Evolutionary conservation across 1,284 basidiomycete species (phyloP), one percentile per base, ranked within the genome.

Genomic region (Kwoniella shivajii): DNA sequence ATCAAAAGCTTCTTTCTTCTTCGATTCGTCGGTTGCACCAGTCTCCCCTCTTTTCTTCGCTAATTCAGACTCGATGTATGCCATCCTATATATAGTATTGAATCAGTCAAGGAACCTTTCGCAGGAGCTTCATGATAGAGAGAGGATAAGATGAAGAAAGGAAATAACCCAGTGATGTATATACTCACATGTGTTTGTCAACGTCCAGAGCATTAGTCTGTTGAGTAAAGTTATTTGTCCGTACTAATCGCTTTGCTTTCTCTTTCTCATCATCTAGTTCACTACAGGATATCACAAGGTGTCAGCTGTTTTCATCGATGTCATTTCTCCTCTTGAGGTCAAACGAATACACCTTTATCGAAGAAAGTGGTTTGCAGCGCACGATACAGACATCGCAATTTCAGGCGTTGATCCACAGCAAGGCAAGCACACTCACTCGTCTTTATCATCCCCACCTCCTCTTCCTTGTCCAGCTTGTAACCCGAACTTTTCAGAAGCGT

Each of bases 141-240:
- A 10, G 37, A 18, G 20, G 6, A 18, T 10, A 9, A 6, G 9
- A 38, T 38, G 20, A 18, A 38, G 6, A 10, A 38, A 43, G 44
- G 13, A 49, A 34, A 39, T 16, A 45, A 29, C 37, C 5, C 6
- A 41, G 39, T n/a, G 50, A 45, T 39, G 26, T 16, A 36, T 38
- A 1, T 26, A 74, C 88, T 59, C 57, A 94, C 94, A 98, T 98
- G 73, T 98, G 95, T 72, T 96, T 97, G 79, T 99, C 94, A 6
- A 97, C 92, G 71, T 97, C 94, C 11, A 98, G 82, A 1, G 87
- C 86, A 71, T 96, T 96, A 1, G 94, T 99, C 78, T 98, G 94
- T 61, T 92, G 89, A 0, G 95, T 98, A 74, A 99, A 97, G 79
- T 97, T 96, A 78, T 90, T 94, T 24, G 85, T 82, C 46, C 91